These are phyloP conservation scores for Physaria fendleri DNA, from an alignment of 345 rosid genomes.

Conservation along the genomic window DNA sequence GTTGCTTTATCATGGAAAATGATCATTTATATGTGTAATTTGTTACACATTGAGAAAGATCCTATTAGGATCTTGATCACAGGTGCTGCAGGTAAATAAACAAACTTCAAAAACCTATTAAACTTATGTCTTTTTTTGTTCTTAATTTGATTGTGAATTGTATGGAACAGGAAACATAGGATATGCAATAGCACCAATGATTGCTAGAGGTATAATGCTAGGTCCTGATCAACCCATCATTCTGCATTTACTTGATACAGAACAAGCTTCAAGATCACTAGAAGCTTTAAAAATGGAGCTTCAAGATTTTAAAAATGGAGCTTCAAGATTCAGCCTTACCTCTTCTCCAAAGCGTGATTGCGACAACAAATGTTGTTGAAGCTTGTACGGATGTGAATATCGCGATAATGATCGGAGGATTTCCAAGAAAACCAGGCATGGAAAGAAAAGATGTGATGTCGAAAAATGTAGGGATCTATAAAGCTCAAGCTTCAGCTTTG, in stretches of 20 bases:
- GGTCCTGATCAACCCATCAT: slow-evolving; percentile 81
- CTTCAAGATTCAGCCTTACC: slow-evolving; percentile 77
- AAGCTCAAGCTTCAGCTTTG: slow-evolving; percentile 81
- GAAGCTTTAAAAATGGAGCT: slow-evolving; percentile 76
- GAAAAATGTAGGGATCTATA: slow-evolving; percentile 57
- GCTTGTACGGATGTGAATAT: slow-evolving; percentile 67
- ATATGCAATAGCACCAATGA: slow-evolving; percentile 76
- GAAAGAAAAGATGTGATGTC: slow-evolving; percentile 76
- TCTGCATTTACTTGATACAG: slow-evolving; percentile 74
- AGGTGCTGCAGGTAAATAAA: slow-evolving; percentile 68
- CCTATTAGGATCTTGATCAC: slow-evolving; percentile 57
- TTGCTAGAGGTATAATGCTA: slow-evolving; percentile 73
- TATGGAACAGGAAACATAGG: slow-evolving; percentile 68
- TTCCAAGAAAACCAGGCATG: slow-evolving; percentile 63
- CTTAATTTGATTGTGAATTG: not conserved
- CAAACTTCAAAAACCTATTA: too few relatives aligned
- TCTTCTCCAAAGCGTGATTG: slow-evolving; percentile 67
- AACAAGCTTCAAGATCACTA: slow-evolving; percentile 53
- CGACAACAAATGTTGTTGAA: slow-evolving; percentile 59
- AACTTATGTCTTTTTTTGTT: not conserved
- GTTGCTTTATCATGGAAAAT: slow-evolving; percentile 47
- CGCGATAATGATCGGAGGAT: slow-evolving; percentile 68
- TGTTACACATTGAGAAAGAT: slow-evolving; percentile 49
- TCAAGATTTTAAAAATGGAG: too few relatives aligned
- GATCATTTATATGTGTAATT: slow-evolving; percentile 48